Base-by-base conservation (phyloP, 805 yeast genomes). In the Wickerhamiella musiphila region DNA sequence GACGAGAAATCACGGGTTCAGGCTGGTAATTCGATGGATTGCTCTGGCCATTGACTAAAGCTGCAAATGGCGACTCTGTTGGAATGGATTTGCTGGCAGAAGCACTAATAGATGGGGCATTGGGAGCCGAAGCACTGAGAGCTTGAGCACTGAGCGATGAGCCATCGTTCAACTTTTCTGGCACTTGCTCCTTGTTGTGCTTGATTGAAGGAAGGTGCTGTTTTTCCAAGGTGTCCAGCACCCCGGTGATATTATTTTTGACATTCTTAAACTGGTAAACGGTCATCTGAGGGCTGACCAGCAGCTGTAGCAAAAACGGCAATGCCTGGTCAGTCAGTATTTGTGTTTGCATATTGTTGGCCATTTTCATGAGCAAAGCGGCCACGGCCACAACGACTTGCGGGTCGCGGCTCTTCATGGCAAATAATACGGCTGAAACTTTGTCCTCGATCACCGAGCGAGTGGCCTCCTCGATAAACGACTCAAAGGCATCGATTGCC, bases 321-420 rank as follows among this genome's bases (percentile, higher is more conserved):
- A 72, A 37, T 4, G 70, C 63, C 18, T 61, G 60, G n/a, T 61
- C 60, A n/a, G 78, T 63, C 12, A 68, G 52, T 2, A 51, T 51
- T 28, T 68, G 72, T 26, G 69, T 63, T 15, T 58, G 65, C 13
- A 70, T 57, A 8, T 65, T 50, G 2, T 31, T 21, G 6, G 39
- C 34, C 5, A 55, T 33, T 1, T 53, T 37, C 11, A 45, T 42
- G 43, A 68, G 65, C 5, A 70, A 57, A 10, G 47, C 47, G 18
- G 72, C 44, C 4, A 71, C 58, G 17, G 66, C 58, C 43, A 59
- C 48, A 26, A 78, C 63, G 24, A 79, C 71, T 27, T 70, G 56
- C 11, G 78, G 64, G 45, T 78, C 84, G 38, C 90, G 60, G 18
- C 90, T 74, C 50, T 81, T 81, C 65, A 81, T 67, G 11, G 70